Evolutionary conservation across 2,329 filamentous ascomycete species (phyloP).

Genomic region (Microdochium bolleyi): DNA sequence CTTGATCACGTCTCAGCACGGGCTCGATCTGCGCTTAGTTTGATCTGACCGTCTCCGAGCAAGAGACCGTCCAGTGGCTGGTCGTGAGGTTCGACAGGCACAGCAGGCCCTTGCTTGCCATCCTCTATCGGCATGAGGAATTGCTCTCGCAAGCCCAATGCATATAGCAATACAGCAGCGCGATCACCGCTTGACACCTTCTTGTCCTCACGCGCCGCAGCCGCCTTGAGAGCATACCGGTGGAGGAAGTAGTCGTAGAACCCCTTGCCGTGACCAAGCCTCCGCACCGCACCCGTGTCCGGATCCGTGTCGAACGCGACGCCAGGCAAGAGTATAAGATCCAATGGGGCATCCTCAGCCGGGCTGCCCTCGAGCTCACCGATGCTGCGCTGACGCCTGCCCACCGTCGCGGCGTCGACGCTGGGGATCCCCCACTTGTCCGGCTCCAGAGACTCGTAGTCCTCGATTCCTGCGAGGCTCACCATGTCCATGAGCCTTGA

Average conservation of each 20-base stretch:
- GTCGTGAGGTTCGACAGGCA: constrained; percentile 73
- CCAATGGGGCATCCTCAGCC: constrained; percentile 47
- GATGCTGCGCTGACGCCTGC: constrained; percentile 63
- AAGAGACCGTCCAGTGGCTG: constrained; percentile 72
- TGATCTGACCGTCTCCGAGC: constrained; percentile 59
- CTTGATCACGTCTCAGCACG: neutral
- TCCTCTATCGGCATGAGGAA: constrained; percentile 52
- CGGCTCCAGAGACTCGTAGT: constrained; percentile 68
- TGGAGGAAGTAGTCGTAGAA: constrained; percentile 94
- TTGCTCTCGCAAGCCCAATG: constrained; percentile 81
- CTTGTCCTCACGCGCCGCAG: constrained; percentile 15
- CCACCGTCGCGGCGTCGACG: constrained; percentile 57
- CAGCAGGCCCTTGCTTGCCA: constrained; percentile 31
- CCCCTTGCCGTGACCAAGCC: constrained; percentile 89
- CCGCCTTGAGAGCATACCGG: constrained; percentile 50
- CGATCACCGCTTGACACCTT: constrained; percentile 21
- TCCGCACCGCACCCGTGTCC: constrained; percentile 47
- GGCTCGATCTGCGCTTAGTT: constrained; percentile 19
- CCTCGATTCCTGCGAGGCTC: constrained; percentile 59
- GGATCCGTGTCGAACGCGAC: constrained; percentile 75
- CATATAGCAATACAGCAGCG: constrained; percentile 50
- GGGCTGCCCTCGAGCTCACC: constrained; percentile 45
- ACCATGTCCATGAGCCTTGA: constrained; percentile 89
- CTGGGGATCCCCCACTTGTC: constrained; percentile 97
- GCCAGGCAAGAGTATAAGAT: constrained; percentile 85